A percentile compares a stretch with the other conserved stretches of the same genome.
phyloP scores from a whole-genome alignment of 2,329 filamentous ascomycete species.

The Neofusicoccum parvum region DNA sequence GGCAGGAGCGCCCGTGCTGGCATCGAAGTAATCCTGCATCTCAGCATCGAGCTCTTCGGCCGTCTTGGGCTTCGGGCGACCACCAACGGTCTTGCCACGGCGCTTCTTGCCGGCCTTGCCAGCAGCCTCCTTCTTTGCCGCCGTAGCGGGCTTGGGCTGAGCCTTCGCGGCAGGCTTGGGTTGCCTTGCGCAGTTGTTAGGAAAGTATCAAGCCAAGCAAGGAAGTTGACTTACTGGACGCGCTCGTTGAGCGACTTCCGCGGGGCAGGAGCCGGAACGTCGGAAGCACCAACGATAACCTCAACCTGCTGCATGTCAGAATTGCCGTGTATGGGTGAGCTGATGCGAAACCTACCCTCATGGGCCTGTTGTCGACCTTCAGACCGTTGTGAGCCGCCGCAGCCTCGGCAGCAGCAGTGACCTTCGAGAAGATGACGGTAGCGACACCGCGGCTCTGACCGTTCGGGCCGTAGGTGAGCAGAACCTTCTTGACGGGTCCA shows the following conservation, averaged over 20 bases:
- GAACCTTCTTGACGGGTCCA: slow-evolving; percentile 86
- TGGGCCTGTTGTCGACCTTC: slow-evolving; percentile 83
- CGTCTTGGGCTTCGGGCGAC: slow-evolving; percentile 76
- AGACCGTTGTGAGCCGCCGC: slow-evolving; percentile 83
- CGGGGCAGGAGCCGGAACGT: slow-evolving; percentile 66
- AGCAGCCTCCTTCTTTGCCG: slow-evolving; percentile 69
- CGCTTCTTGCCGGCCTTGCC: slow-evolving; percentile 55
- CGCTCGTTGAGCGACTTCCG: slow-evolving; percentile 83
- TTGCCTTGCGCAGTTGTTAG: slow-evolving; percentile 55
- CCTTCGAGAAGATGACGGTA: slow-evolving; percentile 80
- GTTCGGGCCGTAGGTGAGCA: slow-evolving; percentile 89
- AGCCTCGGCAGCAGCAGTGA: slow-evolving; percentile 81
- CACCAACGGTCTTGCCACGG: slow-evolving; percentile 57
- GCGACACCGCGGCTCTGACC: slow-evolving; percentile 90
- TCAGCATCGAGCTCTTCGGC: slow-evolving; percentile 94
- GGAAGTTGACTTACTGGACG: slow-evolving; percentile 63
- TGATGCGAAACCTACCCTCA: slow-evolving; percentile 67
- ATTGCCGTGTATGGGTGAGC: background rate
- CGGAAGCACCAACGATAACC: slow-evolving; percentile 79
- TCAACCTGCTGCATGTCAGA: slow-evolving; percentile 66
- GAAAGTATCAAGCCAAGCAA: slow-evolving; percentile 26
- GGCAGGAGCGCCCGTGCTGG: slow-evolving; percentile 46
- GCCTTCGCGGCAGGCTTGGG: slow-evolving; percentile 59
- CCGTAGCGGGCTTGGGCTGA: slow-evolving; percentile 71
- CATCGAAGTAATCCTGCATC: slow-evolving; percentile 92